Conservation (phyloP, 2,329 filamentous ascomycete species). For the Fusarium metavorans region DNA sequence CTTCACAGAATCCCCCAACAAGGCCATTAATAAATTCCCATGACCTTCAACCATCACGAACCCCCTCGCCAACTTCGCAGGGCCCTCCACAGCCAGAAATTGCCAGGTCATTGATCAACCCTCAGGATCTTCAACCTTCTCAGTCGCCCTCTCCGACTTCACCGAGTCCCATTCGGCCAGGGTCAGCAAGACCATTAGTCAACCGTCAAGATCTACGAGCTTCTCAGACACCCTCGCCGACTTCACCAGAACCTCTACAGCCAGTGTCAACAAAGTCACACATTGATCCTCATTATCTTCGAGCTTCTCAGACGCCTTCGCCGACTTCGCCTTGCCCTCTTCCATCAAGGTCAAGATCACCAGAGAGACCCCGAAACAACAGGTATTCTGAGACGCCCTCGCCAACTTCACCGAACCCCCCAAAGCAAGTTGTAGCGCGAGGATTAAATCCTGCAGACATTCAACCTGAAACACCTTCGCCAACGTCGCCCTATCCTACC, state of each 20-base stretch:
- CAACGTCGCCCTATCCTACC: conserved; percentile 14
- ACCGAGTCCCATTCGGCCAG: neutral
- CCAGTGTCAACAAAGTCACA: neutral
- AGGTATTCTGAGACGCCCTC: neutral
- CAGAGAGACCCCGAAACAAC: neutral
- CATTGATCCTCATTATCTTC: neutral
- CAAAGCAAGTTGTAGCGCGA: neutral
- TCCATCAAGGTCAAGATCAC: neutral
- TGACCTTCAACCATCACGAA: neutral
- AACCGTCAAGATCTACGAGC: conserved; percentile 21
- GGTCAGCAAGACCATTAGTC: neutral
- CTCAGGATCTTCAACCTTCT: neutral
- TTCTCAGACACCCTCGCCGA: conserved; percentile 1
- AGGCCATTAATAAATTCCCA: neutral
- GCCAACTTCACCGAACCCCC: neutral
- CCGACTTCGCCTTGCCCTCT: conserved; percentile 11
- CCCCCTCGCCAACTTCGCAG: neutral
- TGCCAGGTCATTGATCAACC: neutral
- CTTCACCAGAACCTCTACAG: neutral
- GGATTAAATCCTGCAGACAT: neutral
- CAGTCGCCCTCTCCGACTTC: neutral
- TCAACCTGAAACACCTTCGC: conserved; percentile 21
- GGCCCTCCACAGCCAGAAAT: neutral
- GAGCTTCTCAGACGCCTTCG: conserved; percentile 22
- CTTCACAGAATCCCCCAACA: neutral